These are phyloP conservation scores for Pholiota microspora DNA, from an alignment of 768 basidiomycete genomes.

Conservation along the genomic window DNA sequence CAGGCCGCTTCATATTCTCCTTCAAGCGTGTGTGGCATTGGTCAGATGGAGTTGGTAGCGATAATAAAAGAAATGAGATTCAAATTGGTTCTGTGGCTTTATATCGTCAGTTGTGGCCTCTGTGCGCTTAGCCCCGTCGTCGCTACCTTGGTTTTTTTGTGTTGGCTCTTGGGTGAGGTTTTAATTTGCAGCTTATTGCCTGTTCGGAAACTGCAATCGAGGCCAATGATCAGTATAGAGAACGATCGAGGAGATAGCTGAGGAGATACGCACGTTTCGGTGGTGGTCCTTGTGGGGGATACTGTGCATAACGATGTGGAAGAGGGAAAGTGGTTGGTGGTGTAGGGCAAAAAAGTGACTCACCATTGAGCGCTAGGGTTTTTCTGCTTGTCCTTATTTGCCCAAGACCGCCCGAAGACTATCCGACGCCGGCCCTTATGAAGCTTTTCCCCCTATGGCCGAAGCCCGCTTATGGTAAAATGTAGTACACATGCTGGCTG, in stretches of 20 bases:
- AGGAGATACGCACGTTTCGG: constrained; percentile 1
- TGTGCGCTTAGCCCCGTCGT: neutral
- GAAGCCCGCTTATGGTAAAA: too few species aligned
- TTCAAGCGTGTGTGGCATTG: constrained; percentile 5
- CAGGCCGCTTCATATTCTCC: constrained; percentile 12
- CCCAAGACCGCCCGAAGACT: neutral
- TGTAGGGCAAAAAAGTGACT: constrained; percentile 5
- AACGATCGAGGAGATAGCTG: neutral
- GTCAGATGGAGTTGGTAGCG: constrained; percentile 8
- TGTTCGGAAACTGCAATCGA: constrained; percentile 2
- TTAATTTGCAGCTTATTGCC: constrained; percentile 5
- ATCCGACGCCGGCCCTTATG: neutral
- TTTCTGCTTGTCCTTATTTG: constrained; percentile 16
- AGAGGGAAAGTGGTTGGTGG: neutral
- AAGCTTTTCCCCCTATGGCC: neutral
- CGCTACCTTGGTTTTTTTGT: neutral
- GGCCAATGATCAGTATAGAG: neutral
- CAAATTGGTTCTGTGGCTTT: neutral
- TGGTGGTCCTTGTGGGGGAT: neutral
- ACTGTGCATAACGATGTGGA: constrained; percentile 10
- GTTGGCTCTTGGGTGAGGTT: neutral
- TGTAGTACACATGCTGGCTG: too few species aligned
- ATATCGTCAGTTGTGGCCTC: neutral
- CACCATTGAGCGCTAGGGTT: constrained; percentile 20
- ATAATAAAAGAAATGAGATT: neutral